phyloP scores from a whole-genome alignment of 441 rosid genomes.

The Biscutella laevigata region DNA sequence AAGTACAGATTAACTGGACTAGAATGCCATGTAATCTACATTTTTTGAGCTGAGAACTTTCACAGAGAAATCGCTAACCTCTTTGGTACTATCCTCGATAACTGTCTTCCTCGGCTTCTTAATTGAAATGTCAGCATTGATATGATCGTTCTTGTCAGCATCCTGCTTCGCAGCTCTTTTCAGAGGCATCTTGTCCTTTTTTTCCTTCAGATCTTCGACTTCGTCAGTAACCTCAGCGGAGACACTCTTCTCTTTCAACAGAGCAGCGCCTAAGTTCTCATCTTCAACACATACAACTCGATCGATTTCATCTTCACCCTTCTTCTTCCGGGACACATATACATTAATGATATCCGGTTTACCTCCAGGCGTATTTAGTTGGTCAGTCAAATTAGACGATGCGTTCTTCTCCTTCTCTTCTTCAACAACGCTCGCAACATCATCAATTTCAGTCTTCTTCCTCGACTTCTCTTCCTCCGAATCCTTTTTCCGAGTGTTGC shows the following conservation, averaged over 20 bases:
- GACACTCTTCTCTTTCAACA: not conserved
- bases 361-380: too few species aligned
- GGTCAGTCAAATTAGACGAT: too few species aligned
- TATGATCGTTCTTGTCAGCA: not conserved
- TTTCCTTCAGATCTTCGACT: not conserved
- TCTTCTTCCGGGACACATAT: too few species aligned
- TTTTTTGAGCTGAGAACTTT: not conserved
- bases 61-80: not conserved
- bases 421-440: too few species aligned
- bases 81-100: not conserved
- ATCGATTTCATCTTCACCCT: too few species aligned
- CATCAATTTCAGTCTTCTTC: too few species aligned
- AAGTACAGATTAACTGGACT: not conserved
- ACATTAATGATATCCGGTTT: too few species aligned
- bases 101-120: not conserved
- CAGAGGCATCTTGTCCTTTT: not conserved
- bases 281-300: not conserved
- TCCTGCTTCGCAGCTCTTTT: not conserved
- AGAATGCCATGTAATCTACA: not conserved
- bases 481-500: too few species aligned
- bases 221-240: not conserved
- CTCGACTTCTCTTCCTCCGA: too few species aligned
- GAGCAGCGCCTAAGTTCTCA: not conserved
- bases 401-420: not conserved
- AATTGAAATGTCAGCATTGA: not conserved